phyloP scores from a whole-genome alignment of 306 rosid genomes.

The Rubus idaeus region DNA sequence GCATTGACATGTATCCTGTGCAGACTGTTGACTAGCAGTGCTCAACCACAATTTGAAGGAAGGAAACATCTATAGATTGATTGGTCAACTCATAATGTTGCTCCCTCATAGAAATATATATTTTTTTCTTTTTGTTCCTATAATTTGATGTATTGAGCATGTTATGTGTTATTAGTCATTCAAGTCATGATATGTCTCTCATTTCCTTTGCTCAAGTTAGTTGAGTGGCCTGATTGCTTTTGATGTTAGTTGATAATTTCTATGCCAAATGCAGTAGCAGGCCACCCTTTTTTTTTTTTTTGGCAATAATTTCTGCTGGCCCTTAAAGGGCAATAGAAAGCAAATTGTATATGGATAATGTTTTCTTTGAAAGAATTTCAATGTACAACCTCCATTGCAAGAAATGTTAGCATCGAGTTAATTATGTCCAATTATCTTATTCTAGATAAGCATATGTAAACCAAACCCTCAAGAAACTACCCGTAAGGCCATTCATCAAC shows the following conservation, averaged over 20 bases:
- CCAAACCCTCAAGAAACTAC: too few species aligned
- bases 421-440: too few species aligned
- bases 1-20: slow-evolving; percentile 62
- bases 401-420: neutral
- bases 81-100: slow-evolving; percentile 3
- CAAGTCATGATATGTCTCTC: neutral
- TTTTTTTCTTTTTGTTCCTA: neutral
- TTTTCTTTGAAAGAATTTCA: neutral
- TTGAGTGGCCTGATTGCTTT: neutral
- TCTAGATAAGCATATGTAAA: too few species aligned
- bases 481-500: too few species aligned
- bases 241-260: neutral
- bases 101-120: neutral
- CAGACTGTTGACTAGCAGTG: slow-evolving; percentile 21
- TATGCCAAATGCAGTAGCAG: neutral
- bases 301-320: neutral
- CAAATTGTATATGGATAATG: neutral
- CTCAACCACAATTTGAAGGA: neutral
- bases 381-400: neutral
- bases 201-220: neutral
- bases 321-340: neutral
- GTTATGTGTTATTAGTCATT: slow-evolving; percentile 4
- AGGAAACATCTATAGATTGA: neutral
- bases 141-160: neutral
- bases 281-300: too few species aligned